Evolutionary conservation across 148 eudicot genomes (phyloP).

Genomic region (Rhododendron griersonianum): DNA sequence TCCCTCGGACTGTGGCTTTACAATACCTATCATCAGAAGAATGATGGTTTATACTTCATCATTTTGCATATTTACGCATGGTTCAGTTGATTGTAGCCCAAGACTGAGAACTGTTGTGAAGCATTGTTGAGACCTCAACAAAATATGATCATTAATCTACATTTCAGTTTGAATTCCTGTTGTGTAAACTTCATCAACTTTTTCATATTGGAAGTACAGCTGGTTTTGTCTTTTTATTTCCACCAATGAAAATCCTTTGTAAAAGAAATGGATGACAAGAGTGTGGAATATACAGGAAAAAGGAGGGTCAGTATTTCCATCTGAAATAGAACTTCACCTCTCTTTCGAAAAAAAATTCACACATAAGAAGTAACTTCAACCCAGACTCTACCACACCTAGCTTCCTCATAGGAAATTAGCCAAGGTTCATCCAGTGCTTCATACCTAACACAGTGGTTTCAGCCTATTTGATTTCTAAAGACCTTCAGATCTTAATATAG

Average conservation of each 20-base stretch:
- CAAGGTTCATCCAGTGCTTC: not conserved
- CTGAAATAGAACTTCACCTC: not conserved
- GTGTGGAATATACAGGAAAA: not conserved
- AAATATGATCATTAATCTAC: not conserved
- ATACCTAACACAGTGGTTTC: not conserved
- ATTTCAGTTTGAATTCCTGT: not conserved
- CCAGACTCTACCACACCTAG: not conserved
- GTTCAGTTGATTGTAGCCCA: not conserved
- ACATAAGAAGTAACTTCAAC: not conserved
- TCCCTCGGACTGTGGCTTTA: not conserved
- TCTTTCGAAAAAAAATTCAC: not conserved
- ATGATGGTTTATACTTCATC: not conserved
- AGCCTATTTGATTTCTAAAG: not conserved
- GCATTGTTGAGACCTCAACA: not conserved
- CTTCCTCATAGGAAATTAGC: not conserved
- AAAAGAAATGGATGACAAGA: not conserved
- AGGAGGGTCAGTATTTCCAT: not conserved
- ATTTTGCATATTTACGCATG: not conserved
- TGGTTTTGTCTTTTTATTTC: not conserved
- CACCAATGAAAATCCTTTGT: not conserved
- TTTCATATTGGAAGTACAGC: constrained; percentile 12
- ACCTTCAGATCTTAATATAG: not conserved
- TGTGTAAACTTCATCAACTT: constrained; percentile 8
- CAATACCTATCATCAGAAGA: not conserved
- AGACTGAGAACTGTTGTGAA: not conserved